phyloP scores from a whole-genome alignment of 345 rosid species.

The Populus pruinosa region DNA sequence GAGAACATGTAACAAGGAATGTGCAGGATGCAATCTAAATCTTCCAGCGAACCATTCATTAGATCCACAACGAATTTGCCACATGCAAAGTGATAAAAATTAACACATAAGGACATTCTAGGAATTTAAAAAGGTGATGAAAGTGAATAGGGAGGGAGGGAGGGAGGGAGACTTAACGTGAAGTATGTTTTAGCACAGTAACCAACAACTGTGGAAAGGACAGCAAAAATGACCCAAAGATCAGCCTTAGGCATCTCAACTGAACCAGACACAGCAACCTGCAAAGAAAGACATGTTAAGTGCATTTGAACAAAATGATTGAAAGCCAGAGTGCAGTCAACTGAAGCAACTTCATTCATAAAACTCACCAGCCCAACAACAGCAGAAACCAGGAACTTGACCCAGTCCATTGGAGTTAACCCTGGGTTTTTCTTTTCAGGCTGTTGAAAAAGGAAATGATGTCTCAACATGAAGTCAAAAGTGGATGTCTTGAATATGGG shows the following conservation, averaged over 20 bases:
- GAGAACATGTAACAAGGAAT: neutral
- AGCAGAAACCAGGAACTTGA: constrained; percentile 86
- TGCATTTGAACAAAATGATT: constrained; percentile 1
- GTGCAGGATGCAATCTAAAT: neutral
- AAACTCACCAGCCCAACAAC: constrained; percentile 84
- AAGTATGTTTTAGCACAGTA: constrained; percentile 96
- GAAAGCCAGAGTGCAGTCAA: neutral
- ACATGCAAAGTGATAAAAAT: neutral
- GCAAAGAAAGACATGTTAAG: constrained; percentile 19
- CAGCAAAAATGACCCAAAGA: constrained; percentile 80
- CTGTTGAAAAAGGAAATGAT: constrained; percentile 41
- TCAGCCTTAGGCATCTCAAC: constrained; percentile 76
- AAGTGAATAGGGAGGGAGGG: neutral
- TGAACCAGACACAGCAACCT: constrained; percentile 83
- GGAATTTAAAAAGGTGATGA: neutral
- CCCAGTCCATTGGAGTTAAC: constrained; percentile 98
- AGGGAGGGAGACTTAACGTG: constrained; percentile 59
- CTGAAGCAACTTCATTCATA: neutral
- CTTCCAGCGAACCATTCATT: neutral
- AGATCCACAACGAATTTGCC: neutral
- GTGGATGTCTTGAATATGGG: neutral
- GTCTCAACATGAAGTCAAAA: constrained; percentile 14
- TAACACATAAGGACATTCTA: neutral
- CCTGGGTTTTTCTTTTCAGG: constrained; percentile 98
- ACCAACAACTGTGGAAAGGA: constrained; percentile 85